Conservation (phyloP, 306 rosid species). For the Arachis hypogaea region DNA sequence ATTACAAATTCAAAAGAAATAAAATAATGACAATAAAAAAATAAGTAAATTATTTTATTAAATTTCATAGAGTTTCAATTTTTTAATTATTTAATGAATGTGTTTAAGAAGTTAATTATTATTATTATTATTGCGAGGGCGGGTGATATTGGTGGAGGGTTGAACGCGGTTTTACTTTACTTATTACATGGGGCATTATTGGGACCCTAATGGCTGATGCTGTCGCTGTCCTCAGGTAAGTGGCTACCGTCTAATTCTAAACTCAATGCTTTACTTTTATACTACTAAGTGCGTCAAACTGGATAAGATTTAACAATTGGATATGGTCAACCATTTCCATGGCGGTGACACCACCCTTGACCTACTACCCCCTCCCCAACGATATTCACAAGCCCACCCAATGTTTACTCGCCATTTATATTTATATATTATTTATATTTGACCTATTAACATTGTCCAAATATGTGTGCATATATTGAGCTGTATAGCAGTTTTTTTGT, state of each 20-base stretch:
- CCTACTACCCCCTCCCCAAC: neutral
- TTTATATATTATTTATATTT: no score
- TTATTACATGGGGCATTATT: neutral
- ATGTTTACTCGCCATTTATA: neutral
- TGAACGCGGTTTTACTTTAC: neutral
- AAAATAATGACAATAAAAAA: no score
- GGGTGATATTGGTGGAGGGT: constrained; percentile 14
- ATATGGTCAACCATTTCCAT: neutral
- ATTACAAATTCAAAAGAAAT: no score
- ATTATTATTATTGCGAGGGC: neutral
- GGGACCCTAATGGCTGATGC: neutral
- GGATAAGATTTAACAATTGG: neutral
- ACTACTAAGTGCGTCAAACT: neutral
- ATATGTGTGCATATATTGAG: no score
- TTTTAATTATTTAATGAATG: no score
- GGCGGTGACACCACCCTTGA: constrained; percentile 4
- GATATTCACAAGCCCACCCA: neutral
- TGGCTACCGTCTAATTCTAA: neutral
- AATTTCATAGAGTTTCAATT: no score
- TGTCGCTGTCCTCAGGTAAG: constrained; percentile 20
- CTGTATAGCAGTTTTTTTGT: no score
- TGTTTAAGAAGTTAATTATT: no score
- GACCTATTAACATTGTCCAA: no score
- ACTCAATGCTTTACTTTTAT: neutral
- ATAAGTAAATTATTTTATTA: no score